Percentiles rank a stretch among this genome's conserved stretches.
These are phyloP conservation scores for Penicillium verhagenii DNA, from an alignment of 495 filamentous ascomycete genomes.

Conservation along the genomic window DNA sequence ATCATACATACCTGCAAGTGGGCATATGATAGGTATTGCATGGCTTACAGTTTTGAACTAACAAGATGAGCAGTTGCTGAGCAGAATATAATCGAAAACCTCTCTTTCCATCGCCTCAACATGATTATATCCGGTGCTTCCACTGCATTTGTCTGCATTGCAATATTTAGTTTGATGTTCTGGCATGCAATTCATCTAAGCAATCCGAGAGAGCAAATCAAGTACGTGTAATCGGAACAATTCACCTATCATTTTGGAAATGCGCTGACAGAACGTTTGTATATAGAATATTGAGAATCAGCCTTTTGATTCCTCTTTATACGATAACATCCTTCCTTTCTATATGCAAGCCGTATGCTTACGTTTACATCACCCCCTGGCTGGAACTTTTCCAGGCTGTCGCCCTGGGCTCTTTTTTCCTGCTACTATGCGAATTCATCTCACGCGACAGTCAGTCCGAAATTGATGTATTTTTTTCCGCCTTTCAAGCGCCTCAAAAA, in stretches of 20 bases:
- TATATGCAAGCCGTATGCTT: conserved; percentile 23
- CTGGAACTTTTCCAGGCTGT: conserved; percentile 28
- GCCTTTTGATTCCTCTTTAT: conserved; percentile 25
- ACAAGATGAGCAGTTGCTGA: background rate
- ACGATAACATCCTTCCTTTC: conserved; percentile 29
- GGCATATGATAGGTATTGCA: conserved; percentile 11
- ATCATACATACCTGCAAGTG: conserved; percentile 1
- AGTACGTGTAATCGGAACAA: too few relatives aligned
- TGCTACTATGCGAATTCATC: conserved; percentile 32
- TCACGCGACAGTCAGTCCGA: conserved; percentile 17
- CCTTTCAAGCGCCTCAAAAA: conserved; percentile 14
- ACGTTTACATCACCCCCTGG: conserved; percentile 32
- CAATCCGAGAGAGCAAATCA: conserved; percentile 30
- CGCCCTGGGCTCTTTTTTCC: conserved; percentile 30
- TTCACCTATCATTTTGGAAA: background rate
- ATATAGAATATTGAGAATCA: conserved; percentile 28
- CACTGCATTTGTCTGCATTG: conserved; percentile 16
- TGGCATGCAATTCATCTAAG: conserved; percentile 29
- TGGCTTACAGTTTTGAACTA: background rate
- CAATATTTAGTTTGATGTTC: conserved; percentile 19
- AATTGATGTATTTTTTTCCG: conserved; percentile 23
- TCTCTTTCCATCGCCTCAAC: conserved; percentile 25
- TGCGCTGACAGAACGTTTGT: background rate
- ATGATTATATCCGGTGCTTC: conserved; percentile 27
- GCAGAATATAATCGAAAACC: background rate